Conservation (phyloP, 805 yeast species). For the Kuraishia borneana region DNA sequence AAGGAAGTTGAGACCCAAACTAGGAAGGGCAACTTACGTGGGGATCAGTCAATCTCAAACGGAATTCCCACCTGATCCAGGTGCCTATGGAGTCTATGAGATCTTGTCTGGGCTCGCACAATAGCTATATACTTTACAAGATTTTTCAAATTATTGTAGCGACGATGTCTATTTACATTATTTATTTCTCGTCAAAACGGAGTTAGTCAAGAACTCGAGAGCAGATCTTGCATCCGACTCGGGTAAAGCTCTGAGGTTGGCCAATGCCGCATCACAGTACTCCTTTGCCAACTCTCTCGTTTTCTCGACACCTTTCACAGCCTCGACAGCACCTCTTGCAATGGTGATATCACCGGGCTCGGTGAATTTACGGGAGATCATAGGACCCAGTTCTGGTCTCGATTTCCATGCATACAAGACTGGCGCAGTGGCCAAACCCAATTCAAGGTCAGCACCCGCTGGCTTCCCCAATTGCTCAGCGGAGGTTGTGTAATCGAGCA, state of each 20-base stretch:
- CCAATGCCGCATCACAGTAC: slow-evolving; percentile 68
- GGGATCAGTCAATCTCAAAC: slow-evolving; percentile 16
- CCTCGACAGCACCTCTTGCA: slow-evolving; percentile 67
- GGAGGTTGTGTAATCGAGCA: slow-evolving; percentile 89
- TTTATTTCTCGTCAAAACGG: slow-evolving; percentile 72
- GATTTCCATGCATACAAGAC: slow-evolving; percentile 89
- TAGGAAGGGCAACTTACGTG: slow-evolving; percentile 27
- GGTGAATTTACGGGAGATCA: slow-evolving; percentile 76
- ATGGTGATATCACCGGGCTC: slow-evolving; percentile 73
- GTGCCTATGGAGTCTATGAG: slow-evolving; percentile 18
- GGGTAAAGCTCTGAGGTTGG: slow-evolving; percentile 64
- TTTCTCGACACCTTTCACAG: slow-evolving; percentile 62
- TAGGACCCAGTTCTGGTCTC: slow-evolving; percentile 71
- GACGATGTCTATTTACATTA: slow-evolving; percentile 15
- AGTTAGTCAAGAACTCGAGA: slow-evolving; percentile 70
- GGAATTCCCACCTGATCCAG: slow-evolving; percentile 28
- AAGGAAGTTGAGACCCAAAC: slow-evolving; percentile 19
- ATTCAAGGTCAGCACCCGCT: slow-evolving; percentile 85
- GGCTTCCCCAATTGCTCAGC: slow-evolving; percentile 87
- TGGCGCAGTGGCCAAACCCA: slow-evolving; percentile 96
- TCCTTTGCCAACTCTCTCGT: slow-evolving; percentile 69
- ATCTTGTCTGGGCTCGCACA: not conserved
- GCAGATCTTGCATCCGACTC: slow-evolving; percentile 87
- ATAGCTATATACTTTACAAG: too few relatives aligned
- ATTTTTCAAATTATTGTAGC: not conserved